phyloP scores from a whole-genome alignment of 2,329 filamentous ascomycete genomes.

The Curvularia sp. region DNA sequence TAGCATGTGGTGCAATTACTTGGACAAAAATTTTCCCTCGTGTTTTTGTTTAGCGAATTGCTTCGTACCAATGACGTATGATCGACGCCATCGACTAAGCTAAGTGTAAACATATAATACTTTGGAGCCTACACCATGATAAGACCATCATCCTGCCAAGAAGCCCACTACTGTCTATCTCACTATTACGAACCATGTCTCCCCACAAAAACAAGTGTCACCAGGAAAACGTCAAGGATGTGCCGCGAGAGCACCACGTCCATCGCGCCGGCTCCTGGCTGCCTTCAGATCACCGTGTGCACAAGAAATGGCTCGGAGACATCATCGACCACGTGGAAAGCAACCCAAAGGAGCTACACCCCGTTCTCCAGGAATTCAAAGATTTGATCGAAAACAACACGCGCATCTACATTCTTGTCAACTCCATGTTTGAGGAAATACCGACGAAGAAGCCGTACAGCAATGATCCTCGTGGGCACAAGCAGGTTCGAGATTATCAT shows the following conservation, averaged over 20 bases:
- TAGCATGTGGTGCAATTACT: neutral
- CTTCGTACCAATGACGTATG: constrained; percentile 5
- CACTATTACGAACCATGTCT: constrained; percentile 1
- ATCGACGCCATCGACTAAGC: constrained; percentile 1
- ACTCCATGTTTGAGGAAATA: constrained; percentile 72
- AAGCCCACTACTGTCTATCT: neutral
- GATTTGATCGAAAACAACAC: constrained; percentile 69
- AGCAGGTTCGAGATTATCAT: constrained; percentile 69
- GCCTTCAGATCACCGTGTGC: constrained; percentile 66
- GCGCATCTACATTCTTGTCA: constrained; percentile 70
- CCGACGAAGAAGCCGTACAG: constrained; percentile 66
- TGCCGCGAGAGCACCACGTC: constrained; percentile 28
- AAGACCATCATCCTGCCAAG: neutral
- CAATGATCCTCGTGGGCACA: constrained; percentile 66
- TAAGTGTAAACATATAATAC: neutral
- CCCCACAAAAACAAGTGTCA: neutral
- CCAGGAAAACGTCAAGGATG: constrained; percentile 23
- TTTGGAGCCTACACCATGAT: neutral
- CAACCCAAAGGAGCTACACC: constrained; percentile 60
- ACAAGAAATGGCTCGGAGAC: constrained; percentile 67
- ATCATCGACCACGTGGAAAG: constrained; percentile 64
- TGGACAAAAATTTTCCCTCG: neutral
- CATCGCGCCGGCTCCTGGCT: constrained; percentile 59
- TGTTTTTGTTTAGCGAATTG: neutral
- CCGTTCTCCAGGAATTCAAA: constrained; percentile 69